Evolutionary conservation across 2,329 filamentous ascomycete species (phyloP).

Genomic region (Fusarium tjaetaba): DNA sequence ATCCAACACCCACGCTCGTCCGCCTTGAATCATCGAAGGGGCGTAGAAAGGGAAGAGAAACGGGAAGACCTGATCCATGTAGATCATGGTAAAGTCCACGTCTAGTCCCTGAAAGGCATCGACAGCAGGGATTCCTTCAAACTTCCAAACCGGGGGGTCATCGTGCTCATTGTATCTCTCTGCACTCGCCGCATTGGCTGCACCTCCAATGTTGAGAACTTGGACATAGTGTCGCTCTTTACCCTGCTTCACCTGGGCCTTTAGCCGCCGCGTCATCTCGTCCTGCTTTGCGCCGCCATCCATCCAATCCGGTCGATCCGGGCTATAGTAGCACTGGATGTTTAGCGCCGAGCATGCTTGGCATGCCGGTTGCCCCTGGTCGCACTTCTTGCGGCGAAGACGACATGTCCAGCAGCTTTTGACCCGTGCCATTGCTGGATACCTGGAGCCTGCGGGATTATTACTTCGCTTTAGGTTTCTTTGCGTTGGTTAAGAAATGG

Average conservation of each 20-base stretch:
- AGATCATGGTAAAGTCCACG: neutral
- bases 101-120: neutral
- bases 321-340: neutral
- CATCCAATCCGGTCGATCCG: neutral
- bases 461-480: accelerated
- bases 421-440: accelerated
- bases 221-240: neutral
- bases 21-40: neutral
- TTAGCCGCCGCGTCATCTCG: neutral
- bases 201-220: neutral
- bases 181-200: neutral
- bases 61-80: neutral
- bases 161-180: neutral
- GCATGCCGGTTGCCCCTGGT: neutral
- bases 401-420: neutral
- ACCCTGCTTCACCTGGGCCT: neutral
- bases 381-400: neutral
- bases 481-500: neutral
- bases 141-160: neutral
- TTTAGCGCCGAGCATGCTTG: neutral
- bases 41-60: neutral
- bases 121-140: neutral
- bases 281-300: neutral
- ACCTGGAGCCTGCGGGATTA: no score
- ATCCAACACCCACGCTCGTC: neutral